Base-by-base conservation (phyloP, 2,329 filamentous ascomycete species). In the Lachnellula occidentalis region DNA sequence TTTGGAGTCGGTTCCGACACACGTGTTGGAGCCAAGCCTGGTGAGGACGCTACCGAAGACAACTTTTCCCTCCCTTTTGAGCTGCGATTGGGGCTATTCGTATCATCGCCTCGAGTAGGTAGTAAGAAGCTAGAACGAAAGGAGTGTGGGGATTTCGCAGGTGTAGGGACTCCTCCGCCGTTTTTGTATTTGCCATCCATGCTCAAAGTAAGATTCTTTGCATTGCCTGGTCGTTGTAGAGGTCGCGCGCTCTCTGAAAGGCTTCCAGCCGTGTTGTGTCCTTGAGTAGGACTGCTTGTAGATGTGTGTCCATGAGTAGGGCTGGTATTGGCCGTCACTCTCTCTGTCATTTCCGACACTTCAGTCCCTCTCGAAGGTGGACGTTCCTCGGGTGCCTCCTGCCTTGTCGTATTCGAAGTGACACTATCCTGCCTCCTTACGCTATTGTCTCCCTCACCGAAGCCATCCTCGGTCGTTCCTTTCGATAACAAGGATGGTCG, bases 231-330 rank as follows among this genome's bases (percentile, higher is more conserved):
- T 51, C 72, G 70, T 50, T 64, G 66, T 50, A 96, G 75, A 17
- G 91, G 88, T n/a, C 85, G 81, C 48, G 89, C 83, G 68, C 90
- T 95, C 63, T 92, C 89, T 37, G 84, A 81, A 54, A 89, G 72
- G 68, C 88, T 92, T 55, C 81, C 76, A 2, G 77, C 69, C 4
- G 77, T 69, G 61, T 78, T 72, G 58, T 83, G 77, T 5, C 80
- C 81, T 27, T 78, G 74, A 2, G 82, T 88, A 27, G 88, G 87
- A 61, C 87, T 92, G 3, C 86, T 85, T 66, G 88, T 90, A 41
- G 84, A 83, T 0, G 87, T 90, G 58, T 83, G 76, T 5, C 81
- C 81, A 31, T 78, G 74, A 2, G 82, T 88, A 31, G 88, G 87
- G 61, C 87, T 92, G 3, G 86, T 85, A 66, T 88, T 90, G 41